These are phyloP conservation scores for Pseudoneurospora amorphoporcata DNA, from an alignment of 495 filamentous ascomycete genomes.

Conservation along the genomic window DNA sequence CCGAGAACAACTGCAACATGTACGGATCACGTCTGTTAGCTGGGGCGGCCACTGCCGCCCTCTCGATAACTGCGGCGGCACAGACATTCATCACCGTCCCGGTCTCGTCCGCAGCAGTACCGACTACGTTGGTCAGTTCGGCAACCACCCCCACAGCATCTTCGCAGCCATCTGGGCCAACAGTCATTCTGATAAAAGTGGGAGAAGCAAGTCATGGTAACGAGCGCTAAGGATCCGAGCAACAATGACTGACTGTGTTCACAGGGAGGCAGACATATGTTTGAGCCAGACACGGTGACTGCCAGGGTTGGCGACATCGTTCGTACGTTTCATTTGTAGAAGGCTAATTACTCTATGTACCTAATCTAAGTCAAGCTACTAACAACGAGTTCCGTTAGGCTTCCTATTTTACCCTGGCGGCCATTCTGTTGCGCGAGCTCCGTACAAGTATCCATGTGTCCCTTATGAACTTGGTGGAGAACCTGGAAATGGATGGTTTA, in stretches of 20 bases:
- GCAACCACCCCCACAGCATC: slow-evolving; percentile 4
- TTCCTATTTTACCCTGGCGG: slow-evolving; percentile 52
- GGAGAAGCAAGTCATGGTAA: slow-evolving; percentile 17
- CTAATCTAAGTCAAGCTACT: not conserved
- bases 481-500: too few species aligned
- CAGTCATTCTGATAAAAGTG: slow-evolving; percentile 20
- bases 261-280: slow-evolving; percentile 21
- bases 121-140: not conserved
- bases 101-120: not conserved
- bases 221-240: not conserved
- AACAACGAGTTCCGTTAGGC: slow-evolving; percentile 12
- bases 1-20: not conserved
- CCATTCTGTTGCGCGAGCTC: slow-evolving; percentile 48
- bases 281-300: slow-evolving; percentile 20
- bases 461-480: slow-evolving; percentile 37
- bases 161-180: not conserved
- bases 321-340: slow-evolving; percentile 12
- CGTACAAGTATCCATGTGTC: slow-evolving; percentile 46
- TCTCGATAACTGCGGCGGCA: not conserved
- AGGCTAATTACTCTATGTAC: too few species aligned
- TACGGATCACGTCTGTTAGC: slow-evolving; percentile 1
- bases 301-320: slow-evolving; percentile 31
- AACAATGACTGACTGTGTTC: slow-evolving; percentile 1
- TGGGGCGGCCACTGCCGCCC: slow-evolving; percentile 3
- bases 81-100: not conserved